Percentiles rank a stretch among this genome's conserved stretches.
Conservation (phyloP, 2,329 filamentous ascomycete species). For the Talaromyces pinophilus region DNA sequence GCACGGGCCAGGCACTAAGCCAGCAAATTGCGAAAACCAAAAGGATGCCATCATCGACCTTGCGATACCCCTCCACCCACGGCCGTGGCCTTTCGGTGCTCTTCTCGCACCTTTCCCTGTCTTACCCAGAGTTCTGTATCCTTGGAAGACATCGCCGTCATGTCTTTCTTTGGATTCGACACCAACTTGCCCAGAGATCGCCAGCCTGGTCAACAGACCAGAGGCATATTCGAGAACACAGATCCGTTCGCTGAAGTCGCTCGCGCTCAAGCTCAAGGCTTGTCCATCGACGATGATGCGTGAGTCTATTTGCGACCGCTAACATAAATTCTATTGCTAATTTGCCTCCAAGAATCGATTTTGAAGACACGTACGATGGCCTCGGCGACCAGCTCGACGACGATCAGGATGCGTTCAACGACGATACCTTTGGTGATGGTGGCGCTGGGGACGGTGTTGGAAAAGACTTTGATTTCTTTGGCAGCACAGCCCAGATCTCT, state of each 20-base stretch:
- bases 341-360: conserved; percentile 64
- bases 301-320: conserved; percentile 38
- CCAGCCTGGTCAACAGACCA: conserved; percentile 69
- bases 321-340: neutral
- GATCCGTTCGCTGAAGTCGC: conserved; percentile 88
- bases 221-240: conserved; percentile 73
- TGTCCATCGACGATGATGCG: conserved; percentile 52
- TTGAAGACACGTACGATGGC: conserved; percentile 97
- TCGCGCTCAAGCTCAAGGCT: conserved; percentile 51
- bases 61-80: conserved; percentile 10
- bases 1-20: conserved; percentile 2
- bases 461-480: conserved; percentile 97
- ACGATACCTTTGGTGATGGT: conserved; percentile 79
- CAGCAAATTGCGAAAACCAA: conserved; percentile 13
- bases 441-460: conserved; percentile 58
- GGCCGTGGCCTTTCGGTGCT: conserved; percentile 20
- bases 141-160: conserved; percentile 40
- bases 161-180: conserved; percentile 95
- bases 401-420: conserved; percentile 90
- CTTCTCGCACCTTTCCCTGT: conserved; percentile 22
- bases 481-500: conserved; percentile 83
- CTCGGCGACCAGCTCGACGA: conserved; percentile 89
- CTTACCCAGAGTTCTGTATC: conserved; percentile 23
- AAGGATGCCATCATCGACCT: conserved; percentile 12
- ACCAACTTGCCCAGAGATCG: conserved; percentile 64